Base-by-base conservation (phyloP, 805 yeast genomes). In the Metschnikowia chrysomelidarum region DNA sequence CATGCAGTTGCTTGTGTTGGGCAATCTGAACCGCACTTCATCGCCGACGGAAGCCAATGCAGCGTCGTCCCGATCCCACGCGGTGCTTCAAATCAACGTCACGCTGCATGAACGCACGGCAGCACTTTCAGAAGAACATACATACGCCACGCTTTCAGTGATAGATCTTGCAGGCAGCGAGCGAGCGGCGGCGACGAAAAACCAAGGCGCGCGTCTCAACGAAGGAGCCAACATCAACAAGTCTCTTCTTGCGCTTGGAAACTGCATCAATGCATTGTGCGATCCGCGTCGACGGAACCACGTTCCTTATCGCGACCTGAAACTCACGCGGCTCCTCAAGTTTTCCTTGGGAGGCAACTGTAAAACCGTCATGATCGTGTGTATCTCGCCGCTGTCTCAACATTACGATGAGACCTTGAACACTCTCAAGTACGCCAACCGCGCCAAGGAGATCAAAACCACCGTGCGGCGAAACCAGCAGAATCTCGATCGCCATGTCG, bases 131-230 rank as follows among this genome's bases (percentile, higher is more conserved):
- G 87, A 83, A 50, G 72, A 78, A 20, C 89, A 82, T 46, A 76
- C 81, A 0, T 80, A 75, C 60, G 88, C 95, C 0, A 86, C 95
- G 0, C 63, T 89, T 19, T 82, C 93, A 1, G 82, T 91, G 18
- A 89, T 91, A 30, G 98, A 91, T 58, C 62, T 91, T 28, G 98
- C 98, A 0, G 98, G 98, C 4, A 84, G 95, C 59, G 98, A 91
- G 62, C 68, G 98, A 26, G 98, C 98, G 0, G 80, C 93, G 0
- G 83, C 93, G 0, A 88, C 98, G 0, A 78, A 76, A 46, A 91
- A 91, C 57, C 61, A 87, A 29, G 98, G 98, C 0, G 75, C 71
- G 19, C 64, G 96, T 31, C 68, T 91, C 10, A 75, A 77, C 37
- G 98, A 91, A 57, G 97, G 98, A 18, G 98, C 97, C 10, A 87